Percentiles rank a stretch among this genome's conserved stretches.
Conservation (phyloP, 2,329 filamentous ascomycete species). For the Colletotrichum somersetense region DNA sequence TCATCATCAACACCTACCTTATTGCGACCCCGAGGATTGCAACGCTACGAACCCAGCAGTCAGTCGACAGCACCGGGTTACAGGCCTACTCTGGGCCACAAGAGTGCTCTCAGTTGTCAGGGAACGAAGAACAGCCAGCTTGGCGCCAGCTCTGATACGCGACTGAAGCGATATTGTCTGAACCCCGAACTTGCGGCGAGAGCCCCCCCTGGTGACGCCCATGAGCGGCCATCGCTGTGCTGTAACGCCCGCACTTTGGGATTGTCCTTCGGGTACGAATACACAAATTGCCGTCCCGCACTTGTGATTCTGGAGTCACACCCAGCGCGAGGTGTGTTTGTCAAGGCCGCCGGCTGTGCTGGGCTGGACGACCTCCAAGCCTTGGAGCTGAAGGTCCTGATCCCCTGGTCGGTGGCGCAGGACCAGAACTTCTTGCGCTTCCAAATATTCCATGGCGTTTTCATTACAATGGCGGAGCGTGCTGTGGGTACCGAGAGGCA, state of each 20-base stretch:
- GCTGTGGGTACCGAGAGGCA: background rate
- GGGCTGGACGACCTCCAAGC: slow-evolving; percentile 3
- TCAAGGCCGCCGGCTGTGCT: background rate
- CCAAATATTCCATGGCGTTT: background rate
- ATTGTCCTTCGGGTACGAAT: background rate
- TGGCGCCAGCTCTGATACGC: slow-evolving; percentile 27
- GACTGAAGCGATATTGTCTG: slow-evolving; percentile 18
- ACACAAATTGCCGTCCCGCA: background rate
- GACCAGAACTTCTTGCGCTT: background rate
- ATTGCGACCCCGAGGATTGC: slow-evolving; percentile 4
- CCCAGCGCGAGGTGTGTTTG: background rate
- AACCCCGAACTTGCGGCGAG: slow-evolving; percentile 19
- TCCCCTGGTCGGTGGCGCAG: background rate
- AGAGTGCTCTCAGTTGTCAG: background rate
- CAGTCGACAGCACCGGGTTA: background rate
- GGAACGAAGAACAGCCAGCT: background rate
- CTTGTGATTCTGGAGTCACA: background rate
- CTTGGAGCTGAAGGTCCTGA: slow-evolving; percentile 3
- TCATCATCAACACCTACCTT: slow-evolving; percentile 3
- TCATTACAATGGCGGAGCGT: slow-evolving; percentile 8
- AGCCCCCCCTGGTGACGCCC: slow-evolving; percentile 9
- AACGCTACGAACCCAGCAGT: background rate
- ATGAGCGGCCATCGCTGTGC: slow-evolving; percentile 25
- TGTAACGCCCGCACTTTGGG: slow-evolving; percentile 29
- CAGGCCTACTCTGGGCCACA: background rate